Evolutionary conservation across 2,329 filamentous ascomycete genomes (phyloP).

Genomic region (Apiospora saccharicola): DNA sequence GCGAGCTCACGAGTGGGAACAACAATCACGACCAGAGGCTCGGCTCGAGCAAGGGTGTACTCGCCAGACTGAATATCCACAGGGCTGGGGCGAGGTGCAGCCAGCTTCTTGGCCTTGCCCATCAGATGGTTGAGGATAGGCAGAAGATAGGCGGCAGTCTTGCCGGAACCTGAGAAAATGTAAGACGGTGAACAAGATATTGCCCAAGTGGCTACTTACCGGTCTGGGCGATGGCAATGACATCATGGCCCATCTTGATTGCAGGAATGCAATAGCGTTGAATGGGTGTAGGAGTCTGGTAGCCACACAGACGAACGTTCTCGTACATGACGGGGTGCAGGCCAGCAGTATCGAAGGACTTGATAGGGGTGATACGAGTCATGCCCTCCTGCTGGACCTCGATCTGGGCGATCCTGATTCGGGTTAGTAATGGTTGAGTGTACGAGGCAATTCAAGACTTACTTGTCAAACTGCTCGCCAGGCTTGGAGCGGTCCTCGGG

Average conservation of each 20-base stretch:
- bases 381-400: slow-evolving; percentile 65
- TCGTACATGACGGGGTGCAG: slow-evolving; percentile 84
- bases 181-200: background rate
- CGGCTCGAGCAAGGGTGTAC: slow-evolving; percentile 67
- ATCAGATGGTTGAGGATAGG: slow-evolving; percentile 90
- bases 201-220: slow-evolving; percentile 63
- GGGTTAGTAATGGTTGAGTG: slow-evolving; percentile 24
- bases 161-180: slow-evolving; percentile 78
- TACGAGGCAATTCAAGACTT: slow-evolving; percentile 41
- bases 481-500: slow-evolving; percentile 55
- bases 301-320: slow-evolving; percentile 79
- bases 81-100: slow-evolving; percentile 76
- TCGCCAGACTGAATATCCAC: slow-evolving; percentile 57
- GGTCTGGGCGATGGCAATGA: slow-evolving; percentile 91
- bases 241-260: slow-evolving; percentile 77
- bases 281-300: slow-evolving; percentile 80
- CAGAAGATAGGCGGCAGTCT: slow-evolving; percentile 91
- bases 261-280: slow-evolving; percentile 87
- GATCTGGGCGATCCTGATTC: slow-evolving; percentile 59
- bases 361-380: slow-evolving; percentile 57
- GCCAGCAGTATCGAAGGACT: slow-evolving; percentile 75
- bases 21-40: slow-evolving; percentile 87
- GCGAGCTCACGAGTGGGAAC: slow-evolving; percentile 89
- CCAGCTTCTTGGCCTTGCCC: slow-evolving; percentile 92
- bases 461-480: slow-evolving; percentile 72